Evolutionary conservation across 306 rosid genomes (phyloP), one percentile per base, ranked within the genome.

Genomic region (Casuarina equisetifolia): DNA sequence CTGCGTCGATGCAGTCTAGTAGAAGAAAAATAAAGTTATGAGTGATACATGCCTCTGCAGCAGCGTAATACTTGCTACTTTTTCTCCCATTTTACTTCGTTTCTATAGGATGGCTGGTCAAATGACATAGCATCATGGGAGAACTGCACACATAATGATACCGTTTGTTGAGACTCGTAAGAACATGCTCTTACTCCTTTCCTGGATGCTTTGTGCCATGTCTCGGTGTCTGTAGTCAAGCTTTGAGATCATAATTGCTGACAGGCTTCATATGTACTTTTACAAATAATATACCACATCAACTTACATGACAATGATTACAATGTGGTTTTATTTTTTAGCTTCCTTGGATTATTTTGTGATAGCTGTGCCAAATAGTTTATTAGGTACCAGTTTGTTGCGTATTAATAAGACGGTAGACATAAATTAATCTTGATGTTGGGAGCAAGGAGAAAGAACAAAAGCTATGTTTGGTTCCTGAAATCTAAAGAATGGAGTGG

Each of bases 131-230:
- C 84, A 1, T 53, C 76, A 38, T 92, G 97, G 98, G 88, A 78
- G 78, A 83, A 82, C 80, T 94, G 98, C 77, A 57, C 86, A 59
- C 79, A 81, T 59, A 89, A 94, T 79, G 66, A 82, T 43, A 90
- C 90, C 50, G 88, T 76, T 73, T 94, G 97, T 88, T 95, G 97
- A 5, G 82, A 92, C 67, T 62, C 85, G 98, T 94, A 86, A n/a
- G 85, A 79, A 72, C 78, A 77, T 73, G 44, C 63, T 69, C 17
- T 49, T 78, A 74, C 70, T 69, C 61, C 57, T 62, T 74, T 25
- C 32, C 32, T 40, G 48, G 70, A 40, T 16, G 45, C 70, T 39
- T 40, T 69, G 50, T 17, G 4, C 13, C 9, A 49, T 42, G 11
- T 43, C 35, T 62, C 58, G 40, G 12, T 43, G 43, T 44, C 17